A percentile compares a stretch with the other conserved stretches of the same genome.
These are phyloP conservation scores for Lasiosphaeris hirsuta DNA, from an alignment of 495 filamentous ascomycete species.

Conservation along the genomic window DNA sequence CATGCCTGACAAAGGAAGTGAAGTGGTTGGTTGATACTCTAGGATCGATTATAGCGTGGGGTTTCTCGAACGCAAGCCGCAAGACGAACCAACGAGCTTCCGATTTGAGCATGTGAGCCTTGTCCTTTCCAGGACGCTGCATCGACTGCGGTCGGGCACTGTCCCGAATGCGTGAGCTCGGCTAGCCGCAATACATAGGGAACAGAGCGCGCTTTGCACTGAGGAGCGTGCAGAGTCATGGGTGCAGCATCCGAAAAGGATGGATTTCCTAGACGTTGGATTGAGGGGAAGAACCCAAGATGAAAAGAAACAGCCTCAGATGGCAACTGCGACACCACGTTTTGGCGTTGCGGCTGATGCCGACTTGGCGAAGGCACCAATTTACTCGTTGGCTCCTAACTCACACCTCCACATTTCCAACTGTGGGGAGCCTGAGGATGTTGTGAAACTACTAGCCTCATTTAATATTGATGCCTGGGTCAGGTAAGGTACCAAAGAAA, in stretches of 20 bases:
- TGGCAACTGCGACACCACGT: no score
- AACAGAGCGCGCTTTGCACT: neutral
- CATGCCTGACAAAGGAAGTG: neutral
- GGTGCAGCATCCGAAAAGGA: constrained; percentile 3
- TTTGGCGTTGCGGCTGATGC: no score
- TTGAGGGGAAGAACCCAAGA: neutral
- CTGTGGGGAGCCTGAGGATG: no score
- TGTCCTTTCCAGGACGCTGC: neutral
- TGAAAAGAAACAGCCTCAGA: neutral
- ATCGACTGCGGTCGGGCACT: neutral
- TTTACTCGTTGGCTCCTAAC: no score
- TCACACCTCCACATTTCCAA: no score
- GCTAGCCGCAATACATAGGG: neutral
- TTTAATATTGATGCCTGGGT: no score
- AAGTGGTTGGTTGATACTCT: neutral
- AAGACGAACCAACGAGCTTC: neutral
- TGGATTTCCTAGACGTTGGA: neutral
- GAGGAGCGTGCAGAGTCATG: neutral
- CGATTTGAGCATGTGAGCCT: neutral
- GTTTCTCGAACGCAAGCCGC: neutral
- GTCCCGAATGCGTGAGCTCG: neutral
- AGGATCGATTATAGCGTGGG: neutral
- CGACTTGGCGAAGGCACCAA: no score
- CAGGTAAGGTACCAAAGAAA: no score
- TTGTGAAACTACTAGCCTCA: no score